phyloP scores from a whole-genome alignment of 1,139 yeast genomes.

The Pichia sp. region DNA sequence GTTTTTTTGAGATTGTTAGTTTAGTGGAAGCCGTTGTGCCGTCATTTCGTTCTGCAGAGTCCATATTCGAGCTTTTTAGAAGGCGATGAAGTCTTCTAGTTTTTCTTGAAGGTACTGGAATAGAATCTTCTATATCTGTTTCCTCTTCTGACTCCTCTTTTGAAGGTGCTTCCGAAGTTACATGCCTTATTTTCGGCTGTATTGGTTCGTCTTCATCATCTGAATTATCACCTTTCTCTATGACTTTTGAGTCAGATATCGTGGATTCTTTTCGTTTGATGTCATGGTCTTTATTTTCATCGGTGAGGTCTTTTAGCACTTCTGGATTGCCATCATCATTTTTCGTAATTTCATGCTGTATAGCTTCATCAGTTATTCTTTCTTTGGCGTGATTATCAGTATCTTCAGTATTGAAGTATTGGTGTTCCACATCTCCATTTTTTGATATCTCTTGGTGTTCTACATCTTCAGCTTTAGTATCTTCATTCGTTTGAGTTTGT shows the following conservation, averaged over 20 bases:
- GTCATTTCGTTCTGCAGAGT: conserved; percentile 21
- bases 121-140: conserved; percentile 41
- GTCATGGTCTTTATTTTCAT: neutral
- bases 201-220: conserved; percentile 17
- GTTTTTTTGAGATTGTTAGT: neutral
- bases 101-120: conserved; percentile 37
- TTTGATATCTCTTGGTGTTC: no score
- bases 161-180: neutral
- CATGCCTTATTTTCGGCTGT: conserved; percentile 2
- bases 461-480: no score
- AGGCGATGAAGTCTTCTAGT: conserved; percentile 34
- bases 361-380: no score
- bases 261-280: neutral
- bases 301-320: neutral
- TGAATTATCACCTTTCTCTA: neutral
- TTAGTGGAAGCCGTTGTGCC: conserved; percentile 2
- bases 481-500: no score
- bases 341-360: neutral
- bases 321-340: conserved; percentile 1
- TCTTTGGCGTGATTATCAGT: no score
- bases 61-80: conserved; percentile 20
- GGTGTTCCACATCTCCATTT: no score
- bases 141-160: conserved; percentile 28
- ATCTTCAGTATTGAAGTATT: no score
- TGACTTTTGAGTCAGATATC: neutral